Evolutionary conservation across 495 filamentous ascomycete genomes (phyloP).

Genomic region (Evernia prunastri): DNA sequence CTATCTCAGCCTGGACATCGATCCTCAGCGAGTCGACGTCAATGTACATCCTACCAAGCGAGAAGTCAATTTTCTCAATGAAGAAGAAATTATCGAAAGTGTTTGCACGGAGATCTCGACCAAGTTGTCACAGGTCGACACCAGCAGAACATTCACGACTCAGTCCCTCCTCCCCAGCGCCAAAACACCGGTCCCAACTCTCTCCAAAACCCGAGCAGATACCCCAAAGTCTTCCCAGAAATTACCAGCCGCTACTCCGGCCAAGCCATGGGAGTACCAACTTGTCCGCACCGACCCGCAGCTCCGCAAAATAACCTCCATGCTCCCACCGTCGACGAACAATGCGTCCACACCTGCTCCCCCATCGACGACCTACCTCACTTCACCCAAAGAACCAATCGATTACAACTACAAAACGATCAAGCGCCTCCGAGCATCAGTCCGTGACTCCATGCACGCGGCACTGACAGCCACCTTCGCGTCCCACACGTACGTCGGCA

Average conservation of each 20-base stretch:
- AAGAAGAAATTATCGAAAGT: conserved; percentile 90
- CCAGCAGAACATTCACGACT: conserved; percentile 88
- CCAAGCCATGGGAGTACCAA: conserved; percentile 77
- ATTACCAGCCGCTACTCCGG: conserved; percentile 37
- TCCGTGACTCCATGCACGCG: conserved; percentile 82
- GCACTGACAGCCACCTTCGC: conserved; percentile 84
- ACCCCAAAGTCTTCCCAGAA: conserved; percentile 26
- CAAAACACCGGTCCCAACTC: conserved; percentile 34
- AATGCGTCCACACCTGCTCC: conserved; percentile 20
- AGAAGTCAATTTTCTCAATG: conserved; percentile 96
- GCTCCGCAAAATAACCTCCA: conserved; percentile 89
- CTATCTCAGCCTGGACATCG: conserved; percentile 89
- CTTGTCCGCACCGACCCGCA: conserved; percentile 88
- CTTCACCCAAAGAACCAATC: conserved; percentile 58
- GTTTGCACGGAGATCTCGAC: conserved; percentile 76
- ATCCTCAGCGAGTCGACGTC: conserved; percentile 89
- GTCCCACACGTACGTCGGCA: conserved; percentile 85
- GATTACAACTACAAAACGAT: conserved; percentile 71
- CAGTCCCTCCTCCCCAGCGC: conserved; percentile 75
- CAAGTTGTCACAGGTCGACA: conserved; percentile 82
- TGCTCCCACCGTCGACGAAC: conserved; percentile 56
- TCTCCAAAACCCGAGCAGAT: conserved; percentile 28
- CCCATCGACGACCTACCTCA: conserved; percentile 51
- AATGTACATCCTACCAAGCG: conserved; percentile 98
- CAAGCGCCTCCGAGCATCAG: conserved; percentile 70